A percentile compares a stretch with the other conserved stretches of the same genome.
These are phyloP conservation scores for Hygrophorus pudorinus DNA, from an alignment of 768 basidiomycete species.

Conservation along the genomic window DNA sequence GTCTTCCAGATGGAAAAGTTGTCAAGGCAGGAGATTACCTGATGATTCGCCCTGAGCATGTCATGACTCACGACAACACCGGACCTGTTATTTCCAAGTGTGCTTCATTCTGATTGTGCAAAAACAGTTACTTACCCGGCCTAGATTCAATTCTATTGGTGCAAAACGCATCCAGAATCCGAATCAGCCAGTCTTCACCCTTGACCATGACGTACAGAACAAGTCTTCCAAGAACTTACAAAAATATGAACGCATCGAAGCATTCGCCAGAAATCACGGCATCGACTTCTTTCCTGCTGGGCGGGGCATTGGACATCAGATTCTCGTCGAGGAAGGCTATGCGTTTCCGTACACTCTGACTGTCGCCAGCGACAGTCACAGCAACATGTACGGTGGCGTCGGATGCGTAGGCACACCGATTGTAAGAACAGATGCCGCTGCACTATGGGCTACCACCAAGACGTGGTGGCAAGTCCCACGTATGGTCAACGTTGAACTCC, in stretches of 20 bases:
- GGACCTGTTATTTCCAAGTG: slow-evolving; percentile 94
- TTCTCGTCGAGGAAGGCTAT: slow-evolving; percentile 97
- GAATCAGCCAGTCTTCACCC: slow-evolving; percentile 85
- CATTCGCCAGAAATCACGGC: slow-evolving; percentile 73
- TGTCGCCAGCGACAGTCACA: slow-evolving; percentile 93
- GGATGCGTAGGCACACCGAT: slow-evolving; percentile 97
- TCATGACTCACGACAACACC: slow-evolving; percentile 98
- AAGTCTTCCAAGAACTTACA: slow-evolving; percentile 79
- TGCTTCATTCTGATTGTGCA: neutral
- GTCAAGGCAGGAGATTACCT: slow-evolving; percentile 98
- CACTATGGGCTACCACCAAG: slow-evolving; percentile 94
- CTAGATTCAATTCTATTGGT: slow-evolving; percentile 89
- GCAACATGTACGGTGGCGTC: slow-evolving; percentile 98
- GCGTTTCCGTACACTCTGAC: slow-evolving; percentile 94
- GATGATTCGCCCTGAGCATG: slow-evolving; percentile 97
- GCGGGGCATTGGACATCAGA: slow-evolving; percentile 94
- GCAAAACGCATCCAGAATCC: slow-evolving; percentile 76
- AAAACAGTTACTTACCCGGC: slow-evolving; percentile 4
- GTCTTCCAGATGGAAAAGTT: slow-evolving; percentile 62
- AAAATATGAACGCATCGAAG: slow-evolving; percentile 89
- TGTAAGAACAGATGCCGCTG: slow-evolving; percentile 90
- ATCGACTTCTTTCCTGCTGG: slow-evolving; percentile 98
- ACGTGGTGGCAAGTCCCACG: slow-evolving; percentile 99
- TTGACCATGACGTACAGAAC: slow-evolving; percentile 99
- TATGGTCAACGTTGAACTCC: slow-evolving; percentile 90